Percentiles rank a stretch among this genome's conserved stretches.
Evolutionary conservation across 1,284 basidiomycete genomes (phyloP).

Genomic region (Stygiomarasmius scandens): DNA sequence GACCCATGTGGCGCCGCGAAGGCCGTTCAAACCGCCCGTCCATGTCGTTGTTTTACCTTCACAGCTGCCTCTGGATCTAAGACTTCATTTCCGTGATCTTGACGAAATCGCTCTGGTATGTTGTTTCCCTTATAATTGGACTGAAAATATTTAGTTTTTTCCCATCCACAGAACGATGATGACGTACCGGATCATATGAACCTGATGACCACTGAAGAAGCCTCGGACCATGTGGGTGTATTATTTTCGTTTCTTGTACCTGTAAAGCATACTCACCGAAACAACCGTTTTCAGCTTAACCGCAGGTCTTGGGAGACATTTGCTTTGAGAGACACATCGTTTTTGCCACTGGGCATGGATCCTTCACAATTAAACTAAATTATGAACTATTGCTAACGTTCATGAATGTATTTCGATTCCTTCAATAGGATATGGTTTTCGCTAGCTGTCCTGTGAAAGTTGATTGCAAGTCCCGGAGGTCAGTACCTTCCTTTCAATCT

Average conservation of each 20-base stretch:
- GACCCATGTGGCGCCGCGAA: slow-evolving; percentile 43
- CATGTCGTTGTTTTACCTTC: slow-evolving; percentile 75
- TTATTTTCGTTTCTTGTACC: neutral
- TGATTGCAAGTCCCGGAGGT: neutral
- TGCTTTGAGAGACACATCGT: slow-evolving; percentile 11
- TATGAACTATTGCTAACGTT: neutral
- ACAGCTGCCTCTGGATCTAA: slow-evolving; percentile 69
- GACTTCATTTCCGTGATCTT: slow-evolving; percentile 64
- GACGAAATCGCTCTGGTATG: slow-evolving; percentile 63
- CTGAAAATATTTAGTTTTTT: slow-evolving; percentile 10
- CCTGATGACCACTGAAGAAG: slow-evolving; percentile 59
- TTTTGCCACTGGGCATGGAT: slow-evolving; percentile 17
- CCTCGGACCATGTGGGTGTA: slow-evolving; percentile 56
- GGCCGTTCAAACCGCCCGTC: slow-evolving; percentile 70
- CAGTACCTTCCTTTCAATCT: no score
- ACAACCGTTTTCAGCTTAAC: slow-evolving; percentile 16
- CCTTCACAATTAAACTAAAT: neutral
- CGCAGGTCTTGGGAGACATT: slow-evolving; percentile 30
- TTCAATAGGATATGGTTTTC: neutral
- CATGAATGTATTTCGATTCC: neutral
- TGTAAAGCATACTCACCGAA: slow-evolving; percentile 6
- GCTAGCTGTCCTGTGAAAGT: neutral
- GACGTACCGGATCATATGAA: slow-evolving; percentile 78
- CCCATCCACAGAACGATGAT: slow-evolving; percentile 53
- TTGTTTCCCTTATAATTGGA: slow-evolving; percentile 11